Percentiles rank a stretch among this genome's conserved stretches.
These are phyloP conservation scores for Cladosporium oxysporum DNA, from an alignment of 2,329 filamentous ascomycete species.

Conservation along the genomic window DNA sequence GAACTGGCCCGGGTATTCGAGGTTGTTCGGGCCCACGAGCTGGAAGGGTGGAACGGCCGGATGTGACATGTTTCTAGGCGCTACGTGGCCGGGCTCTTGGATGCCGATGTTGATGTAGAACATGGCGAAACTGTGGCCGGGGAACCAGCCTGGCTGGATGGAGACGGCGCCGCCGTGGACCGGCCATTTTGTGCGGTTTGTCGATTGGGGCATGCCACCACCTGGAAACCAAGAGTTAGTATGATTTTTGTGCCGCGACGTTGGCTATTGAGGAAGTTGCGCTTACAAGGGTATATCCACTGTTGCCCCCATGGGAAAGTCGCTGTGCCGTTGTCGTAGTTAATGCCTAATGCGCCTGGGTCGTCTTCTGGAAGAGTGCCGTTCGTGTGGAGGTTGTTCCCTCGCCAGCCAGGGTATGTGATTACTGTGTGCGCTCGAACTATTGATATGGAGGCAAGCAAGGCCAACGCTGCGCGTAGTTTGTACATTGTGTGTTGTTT, in stretches of 20 bases:
- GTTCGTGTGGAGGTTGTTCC: slow-evolving; percentile 81
- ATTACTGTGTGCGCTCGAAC: slow-evolving; percentile 74
- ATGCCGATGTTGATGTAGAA: slow-evolving; percentile 92
- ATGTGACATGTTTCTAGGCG: slow-evolving; percentile 84
- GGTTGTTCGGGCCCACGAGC: slow-evolving; percentile 76
- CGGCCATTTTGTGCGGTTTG: slow-evolving; percentile 91
- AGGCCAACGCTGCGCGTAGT: slow-evolving; percentile 17
- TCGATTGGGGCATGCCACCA: slow-evolving; percentile 74
- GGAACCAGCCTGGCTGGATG: slow-evolving; percentile 95
- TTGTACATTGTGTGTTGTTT: slow-evolving; percentile 18
- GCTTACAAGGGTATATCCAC: slow-evolving; percentile 92
- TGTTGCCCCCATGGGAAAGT: slow-evolving; percentile 85
- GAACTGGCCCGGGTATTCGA: slow-evolving; percentile 77
- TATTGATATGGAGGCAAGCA: slow-evolving; percentile 9
- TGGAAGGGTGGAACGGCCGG: slow-evolving; percentile 79
- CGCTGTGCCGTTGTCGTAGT: slow-evolving; percentile 46
- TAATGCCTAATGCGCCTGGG: slow-evolving; percentile 48
- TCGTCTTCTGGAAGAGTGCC: slow-evolving; percentile 49
- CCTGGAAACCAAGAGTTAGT: slow-evolving; percentile 54
- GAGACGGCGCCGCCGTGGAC: slow-evolving; percentile 81
- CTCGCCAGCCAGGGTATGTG: slow-evolving; percentile 83
- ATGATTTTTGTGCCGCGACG: not conserved
- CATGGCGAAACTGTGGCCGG: slow-evolving; percentile 77
- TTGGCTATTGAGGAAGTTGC: not conserved
- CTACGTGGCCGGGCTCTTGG: slow-evolving; percentile 45